Evolutionary conservation across 768 basidiomycete species (phyloP).

Genomic region (Collybiopsis confluens): DNA sequence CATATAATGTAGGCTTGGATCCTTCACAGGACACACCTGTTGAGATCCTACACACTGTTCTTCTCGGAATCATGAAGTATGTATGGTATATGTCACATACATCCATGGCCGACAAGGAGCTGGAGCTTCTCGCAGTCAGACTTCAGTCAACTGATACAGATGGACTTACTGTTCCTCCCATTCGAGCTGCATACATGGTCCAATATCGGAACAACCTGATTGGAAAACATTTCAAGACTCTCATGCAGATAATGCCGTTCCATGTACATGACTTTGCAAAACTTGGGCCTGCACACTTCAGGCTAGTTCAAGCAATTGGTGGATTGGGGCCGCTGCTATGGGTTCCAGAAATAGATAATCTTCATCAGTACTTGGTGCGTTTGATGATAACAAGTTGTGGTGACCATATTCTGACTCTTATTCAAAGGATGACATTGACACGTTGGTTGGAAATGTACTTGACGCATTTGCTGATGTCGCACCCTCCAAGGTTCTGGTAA

Average conservation of each 20-base stretch:
- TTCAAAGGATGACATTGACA: slow-evolving; percentile 12
- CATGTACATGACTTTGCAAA: slow-evolving; percentile 31
- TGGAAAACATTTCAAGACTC: slow-evolving; percentile 35
- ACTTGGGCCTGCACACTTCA: slow-evolving; percentile 12
- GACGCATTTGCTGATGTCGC: slow-evolving; percentile 20
- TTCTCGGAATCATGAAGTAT: slow-evolving; percentile 42
- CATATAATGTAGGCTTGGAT: slow-evolving; percentile 11
- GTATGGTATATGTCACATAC: slow-evolving; percentile 31
- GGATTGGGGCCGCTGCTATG: slow-evolving; percentile 34
- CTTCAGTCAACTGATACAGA: slow-evolving; percentile 27
- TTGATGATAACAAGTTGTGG: neutral
- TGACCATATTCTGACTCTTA: neutral
- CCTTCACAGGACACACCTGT: slow-evolving; percentile 29
- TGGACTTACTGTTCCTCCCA: slow-evolving; percentile 25
- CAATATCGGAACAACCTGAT: slow-evolving; percentile 39
- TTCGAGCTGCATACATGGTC: slow-evolving; percentile 37
- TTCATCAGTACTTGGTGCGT: slow-evolving; percentile 28
- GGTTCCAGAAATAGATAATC: slow-evolving; percentile 33
- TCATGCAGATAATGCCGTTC: slow-evolving; percentile 33
- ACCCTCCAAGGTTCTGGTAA: slow-evolving; percentile 18
- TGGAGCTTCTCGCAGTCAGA: slow-evolving; percentile 21
- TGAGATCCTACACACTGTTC: slow-evolving; percentile 40
- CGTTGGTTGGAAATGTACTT: slow-evolving; percentile 16
- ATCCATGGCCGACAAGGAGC: slow-evolving; percentile 22
- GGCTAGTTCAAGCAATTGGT: slow-evolving; percentile 26